phyloP scores from a whole-genome alignment of 148 eudicot species.

The Fallopia convolvulus region DNA sequence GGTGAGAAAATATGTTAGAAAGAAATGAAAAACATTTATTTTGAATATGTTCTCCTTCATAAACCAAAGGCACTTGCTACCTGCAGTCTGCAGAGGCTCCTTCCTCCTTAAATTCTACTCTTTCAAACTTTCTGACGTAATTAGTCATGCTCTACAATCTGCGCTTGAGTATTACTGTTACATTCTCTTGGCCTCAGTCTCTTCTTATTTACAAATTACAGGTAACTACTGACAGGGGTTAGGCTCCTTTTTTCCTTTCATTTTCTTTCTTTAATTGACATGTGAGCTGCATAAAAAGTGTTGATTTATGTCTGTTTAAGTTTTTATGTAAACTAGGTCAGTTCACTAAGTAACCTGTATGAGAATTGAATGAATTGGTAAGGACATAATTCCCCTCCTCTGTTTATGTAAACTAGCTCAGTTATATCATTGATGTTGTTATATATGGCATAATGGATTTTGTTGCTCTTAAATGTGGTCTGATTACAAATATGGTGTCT shows the following conservation, averaged over 20 bases:
- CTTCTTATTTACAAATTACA: not conserved
- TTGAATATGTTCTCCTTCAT: not conserved
- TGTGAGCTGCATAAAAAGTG: slow-evolving; percentile 26
- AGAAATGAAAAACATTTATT: not conserved
- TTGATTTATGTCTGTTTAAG: slow-evolving; percentile 17
- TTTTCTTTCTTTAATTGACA: slow-evolving; percentile 20
- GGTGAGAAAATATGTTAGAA: not conserved
- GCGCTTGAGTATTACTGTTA: not conserved
- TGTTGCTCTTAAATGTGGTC: not conserved
- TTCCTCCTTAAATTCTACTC: not conserved
- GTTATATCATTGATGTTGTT: not conserved
- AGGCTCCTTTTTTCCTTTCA: not conserved
- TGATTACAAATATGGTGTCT: not conserved
- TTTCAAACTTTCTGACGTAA: not conserved
- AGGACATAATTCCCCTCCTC: slow-evolving; percentile 4
- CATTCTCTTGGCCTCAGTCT: not conserved
- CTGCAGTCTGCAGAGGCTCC: not conserved
- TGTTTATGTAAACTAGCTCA: slow-evolving; percentile 7
- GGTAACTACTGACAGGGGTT: slow-evolving; percentile 21
- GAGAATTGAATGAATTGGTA: slow-evolving; percentile 27
- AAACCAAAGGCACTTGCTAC: not conserved
- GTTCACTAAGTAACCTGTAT: slow-evolving; percentile 8
- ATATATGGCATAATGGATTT: not conserved
- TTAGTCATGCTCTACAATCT: not conserved
- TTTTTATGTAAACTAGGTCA: slow-evolving; percentile 24